phyloP scores from a whole-genome alignment of 176 grass and related monocot species.

The Miscanthus lutarioriparius region DNA sequence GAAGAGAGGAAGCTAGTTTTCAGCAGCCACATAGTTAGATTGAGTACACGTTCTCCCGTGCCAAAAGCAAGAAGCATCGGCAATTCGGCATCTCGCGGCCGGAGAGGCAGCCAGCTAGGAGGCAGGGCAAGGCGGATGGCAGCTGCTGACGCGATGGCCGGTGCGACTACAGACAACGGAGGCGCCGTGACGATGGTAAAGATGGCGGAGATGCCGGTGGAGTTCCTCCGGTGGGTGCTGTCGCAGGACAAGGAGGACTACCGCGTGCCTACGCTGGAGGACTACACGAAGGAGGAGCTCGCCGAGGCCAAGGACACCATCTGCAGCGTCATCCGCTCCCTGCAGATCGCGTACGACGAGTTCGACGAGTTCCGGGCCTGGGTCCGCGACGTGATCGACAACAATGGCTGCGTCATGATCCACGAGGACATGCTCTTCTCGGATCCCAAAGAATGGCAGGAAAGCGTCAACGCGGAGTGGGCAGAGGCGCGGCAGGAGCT shows the following conservation, averaged over 20 bases:
- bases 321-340: neutral
- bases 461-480: neutral
- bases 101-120: too few species aligned
- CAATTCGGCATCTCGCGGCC: neutral
- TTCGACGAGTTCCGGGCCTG: constrained; percentile 1
- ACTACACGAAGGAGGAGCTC: constrained; percentile 2
- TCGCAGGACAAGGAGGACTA: constrained; percentile 3
- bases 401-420: neutral
- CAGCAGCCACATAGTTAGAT: too few species aligned
- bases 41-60: too few species aligned
- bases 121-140: neutral
- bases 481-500: neutral
- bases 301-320: neutral
- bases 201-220: neutral
- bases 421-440: neutral
- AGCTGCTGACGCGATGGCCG: neutral
- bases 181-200: neutral
- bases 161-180: neutral
- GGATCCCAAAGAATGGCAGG: neutral
- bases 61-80: neutral
- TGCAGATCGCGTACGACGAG: neutral
- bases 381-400: neutral
- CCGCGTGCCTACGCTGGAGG: neutral
- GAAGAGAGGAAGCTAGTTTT: too few species aligned
- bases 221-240: neutral